Percentiles rank a stretch among this genome's conserved stretches.
Conservation (phyloP, 2,329 filamentous ascomycete genomes). For the Botrytis cinerea region DNA sequence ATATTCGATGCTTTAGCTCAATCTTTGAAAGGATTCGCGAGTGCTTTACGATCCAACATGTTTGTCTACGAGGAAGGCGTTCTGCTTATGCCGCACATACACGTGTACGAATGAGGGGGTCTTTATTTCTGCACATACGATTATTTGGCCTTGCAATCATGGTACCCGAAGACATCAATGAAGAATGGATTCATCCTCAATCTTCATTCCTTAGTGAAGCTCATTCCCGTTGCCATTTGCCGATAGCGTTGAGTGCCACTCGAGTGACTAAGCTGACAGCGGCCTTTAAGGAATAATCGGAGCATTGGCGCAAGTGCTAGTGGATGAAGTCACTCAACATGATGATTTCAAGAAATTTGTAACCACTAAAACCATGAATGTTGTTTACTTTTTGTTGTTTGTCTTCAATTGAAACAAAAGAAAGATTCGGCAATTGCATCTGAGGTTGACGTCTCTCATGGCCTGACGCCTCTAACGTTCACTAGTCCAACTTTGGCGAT, state of each 20-base stretch:
- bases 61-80: neutral
- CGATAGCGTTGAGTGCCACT: neutral
- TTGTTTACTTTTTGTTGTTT: neutral
- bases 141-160: neutral
- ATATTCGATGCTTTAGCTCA: neutral
- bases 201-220: neutral
- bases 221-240: constrained; percentile 6
- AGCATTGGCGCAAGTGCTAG: neutral
- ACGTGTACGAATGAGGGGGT: constrained; percentile 6
- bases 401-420: neutral
- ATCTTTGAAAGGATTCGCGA: neutral
- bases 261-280: constrained; percentile 2
- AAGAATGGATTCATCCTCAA: neutral
- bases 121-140: neutral
- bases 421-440: neutral
- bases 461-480: too few relatives aligned
- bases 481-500: neutral
- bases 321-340: neutral
- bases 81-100: neutral
- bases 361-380: neutral
- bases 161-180: neutral
- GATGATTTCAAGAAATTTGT: neutral
- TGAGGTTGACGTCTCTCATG: neutral
- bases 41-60: neutral
- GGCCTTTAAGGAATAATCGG: neutral